Base-by-base conservation (phyloP, 164 flowering plant species). In the Brasenia schreberi region DNA sequence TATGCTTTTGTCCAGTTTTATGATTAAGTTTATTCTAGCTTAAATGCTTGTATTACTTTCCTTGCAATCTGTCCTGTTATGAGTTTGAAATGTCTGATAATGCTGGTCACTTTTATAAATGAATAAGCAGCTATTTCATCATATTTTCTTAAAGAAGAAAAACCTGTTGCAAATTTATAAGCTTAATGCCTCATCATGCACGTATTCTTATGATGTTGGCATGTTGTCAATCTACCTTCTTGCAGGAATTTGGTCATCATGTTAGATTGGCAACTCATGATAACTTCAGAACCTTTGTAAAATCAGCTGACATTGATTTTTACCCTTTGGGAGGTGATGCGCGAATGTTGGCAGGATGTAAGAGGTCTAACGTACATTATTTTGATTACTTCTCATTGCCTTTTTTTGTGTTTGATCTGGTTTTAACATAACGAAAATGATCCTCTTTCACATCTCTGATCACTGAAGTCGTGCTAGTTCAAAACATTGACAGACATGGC, bases 311-410 rank as follows among this genome's bases (percentile, higher is more conserved):
- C 62, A 80, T 94, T 59, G 88, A 86, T 17, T 94, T 90, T 69
- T 90, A 77, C 70, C 98, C 98, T 19, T 74, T 94, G 75, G 97
- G 95, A 62, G 96, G 97, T 64, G 98, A 94, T 75, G 95, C 98
- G 63, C 88, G 95, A 12, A 84, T 87, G 70, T 80, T 94, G 77
- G 98, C 98, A 60, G 93, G 89, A 89, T 94, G 97, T 94, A 90
- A 90, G 97, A 74, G 71, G 64, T 78, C 71, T 73, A 18, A 58
- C n/a, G 7, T 1, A 18, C 63, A 5, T 1, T 60, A 12, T 7
- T 45, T 12, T 45, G 6, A 7, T 45, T 45, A 45, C 14, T 45
- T 7, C 7, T 12, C 53, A 45, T 7, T 45, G 6, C 4, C 53
- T 60, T 17, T 60, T 60, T 2, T 18, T 60, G 11, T 60, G 63